Evolutionary conservation across 78 protist species (phyloP).

Genomic region (Dictyostelium intermedium): DNA sequence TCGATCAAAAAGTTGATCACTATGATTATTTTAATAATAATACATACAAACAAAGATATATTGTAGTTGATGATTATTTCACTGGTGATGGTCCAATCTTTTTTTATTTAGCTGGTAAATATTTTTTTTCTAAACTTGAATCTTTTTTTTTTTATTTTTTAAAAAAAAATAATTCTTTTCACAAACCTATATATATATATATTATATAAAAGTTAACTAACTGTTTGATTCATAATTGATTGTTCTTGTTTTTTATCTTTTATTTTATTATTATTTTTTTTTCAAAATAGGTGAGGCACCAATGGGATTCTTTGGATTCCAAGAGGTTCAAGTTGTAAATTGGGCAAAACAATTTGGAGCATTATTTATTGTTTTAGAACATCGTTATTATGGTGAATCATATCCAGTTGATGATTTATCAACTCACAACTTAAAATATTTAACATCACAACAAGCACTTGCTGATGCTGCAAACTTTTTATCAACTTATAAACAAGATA

Average conservation of each 20-base stretch:
- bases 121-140: too few species aligned
- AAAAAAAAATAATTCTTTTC: too few species aligned
- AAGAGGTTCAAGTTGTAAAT: conserved; percentile 35
- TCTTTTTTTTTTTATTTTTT: too few species aligned
- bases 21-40: conserved; percentile 10
- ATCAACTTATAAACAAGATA: conserved; percentile 6
- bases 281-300: not conserved
- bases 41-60: conserved; percentile 43
- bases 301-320: conserved; percentile 42
- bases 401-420: conserved; percentile 47
- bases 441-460: conserved; percentile 70
- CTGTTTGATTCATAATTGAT: too few species aligned
- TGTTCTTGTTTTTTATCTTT: too few species aligned
- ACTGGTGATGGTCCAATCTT: conserved; percentile 43
- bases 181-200: not conserved
- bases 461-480: conserved; percentile 80
- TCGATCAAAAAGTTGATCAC: conserved; percentile 22
- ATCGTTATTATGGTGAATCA: conserved; percentile 69
- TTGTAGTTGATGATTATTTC: conserved; percentile 7
- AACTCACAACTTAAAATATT: conserved; percentile 39
- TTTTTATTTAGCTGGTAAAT: conserved; percentile 43
- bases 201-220: too few species aligned
- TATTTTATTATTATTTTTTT: not conserved
- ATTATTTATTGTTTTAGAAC: conserved; percentile 64
- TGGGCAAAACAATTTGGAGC: conserved; percentile 66